Base-by-base conservation (phyloP, 2,329 filamentous ascomycete species). In the Orbilia oligospora region DNA sequence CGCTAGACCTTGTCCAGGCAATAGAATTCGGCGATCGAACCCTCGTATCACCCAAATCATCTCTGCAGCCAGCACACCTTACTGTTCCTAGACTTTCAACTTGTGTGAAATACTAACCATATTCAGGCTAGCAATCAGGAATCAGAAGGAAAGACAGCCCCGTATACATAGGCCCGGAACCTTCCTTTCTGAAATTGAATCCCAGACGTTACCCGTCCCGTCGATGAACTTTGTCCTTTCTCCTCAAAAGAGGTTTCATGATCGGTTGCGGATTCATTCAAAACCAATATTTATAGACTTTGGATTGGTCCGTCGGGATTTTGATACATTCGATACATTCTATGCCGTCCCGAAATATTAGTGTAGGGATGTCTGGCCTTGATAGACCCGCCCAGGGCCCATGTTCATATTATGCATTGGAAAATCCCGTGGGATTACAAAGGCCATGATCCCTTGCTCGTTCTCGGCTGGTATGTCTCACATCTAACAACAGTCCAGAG, bases 361-460 rank as follows among this genome's bases (percentile, higher is more conserved):
- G 6, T 9, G 44, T 36, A 44, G 36, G 56, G 56, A 61, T 61
- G 56, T 44, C 36, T 65, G 22, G 61, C 61, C 24, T 64, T 18
- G 27, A 44, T 41, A 51, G 38, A 44, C 36, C 55, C 46, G 16
- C 36, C 38, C 41, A 49, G 27, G 46, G 53, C 41, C 49, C 61
- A 71, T 36, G 38, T 51, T 61, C 51, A 30, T 22, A 44, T 49
- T 27, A 38, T 49, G 38, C 36, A 49, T 46, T 22, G 30, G 48
- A 71, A 71, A 77, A 77, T 77, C 73, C 73, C 46, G 73, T 63
- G 66, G 73, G 73, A 77, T 77, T 69, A 77, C 33, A 67, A 71
- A 66, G 44, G 22, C 65, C 51, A 44, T 64, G 41, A 69, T 53
- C 51, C 73, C 67, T 71, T 66, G 55, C 71, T 53, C 61, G 22